These are phyloP conservation scores for Ogataea salicorniae DNA, from an alignment of 805 yeast genomes.

Conservation along the genomic window DNA sequence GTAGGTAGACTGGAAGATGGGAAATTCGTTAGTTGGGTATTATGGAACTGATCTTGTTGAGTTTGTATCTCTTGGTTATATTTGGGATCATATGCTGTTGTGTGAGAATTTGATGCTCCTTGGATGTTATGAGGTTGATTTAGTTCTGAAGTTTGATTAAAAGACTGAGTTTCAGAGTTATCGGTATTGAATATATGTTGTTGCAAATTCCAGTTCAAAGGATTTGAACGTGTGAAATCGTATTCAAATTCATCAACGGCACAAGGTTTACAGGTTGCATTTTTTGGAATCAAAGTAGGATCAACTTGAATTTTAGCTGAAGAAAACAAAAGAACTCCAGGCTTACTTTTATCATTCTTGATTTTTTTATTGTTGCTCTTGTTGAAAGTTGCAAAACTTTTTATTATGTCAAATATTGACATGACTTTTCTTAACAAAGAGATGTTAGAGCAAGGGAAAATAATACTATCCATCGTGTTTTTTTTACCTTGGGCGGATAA, in stretches of 20 bases:
- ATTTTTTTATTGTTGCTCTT: not conserved
- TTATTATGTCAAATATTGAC: constrained; percentile 1
- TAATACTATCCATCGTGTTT: not conserved
- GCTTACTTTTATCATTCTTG: not conserved
- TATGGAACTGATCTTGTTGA: too few relatives aligned
- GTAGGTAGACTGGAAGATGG: too few relatives aligned
- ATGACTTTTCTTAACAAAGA: not conserved
- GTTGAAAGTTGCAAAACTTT: not conserved
- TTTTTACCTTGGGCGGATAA: not conserved
- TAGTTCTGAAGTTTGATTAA: too few relatives aligned
- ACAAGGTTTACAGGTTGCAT: constrained; percentile 16
- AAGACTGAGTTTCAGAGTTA: not conserved
- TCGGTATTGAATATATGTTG: constrained; percentile 7
- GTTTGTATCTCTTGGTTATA: too few relatives aligned
- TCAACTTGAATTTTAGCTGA: not conserved
- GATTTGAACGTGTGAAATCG: constrained; percentile 25
- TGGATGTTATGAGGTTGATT: not conserved
- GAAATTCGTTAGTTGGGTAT: too few relatives aligned
- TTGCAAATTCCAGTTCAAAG: constrained; percentile 28
- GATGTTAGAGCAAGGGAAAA: constrained; percentile 4
- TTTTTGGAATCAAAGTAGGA: not conserved
- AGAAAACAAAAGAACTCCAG: not conserved
- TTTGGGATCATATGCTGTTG: too few relatives aligned
- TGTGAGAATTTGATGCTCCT: not conserved
- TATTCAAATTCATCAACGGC: constrained; percentile 30